These are phyloP conservation scores for Entomortierella lignicola DNA, from an alignment of 192 early-diverging fungal genomes.

Conservation along the genomic window DNA sequence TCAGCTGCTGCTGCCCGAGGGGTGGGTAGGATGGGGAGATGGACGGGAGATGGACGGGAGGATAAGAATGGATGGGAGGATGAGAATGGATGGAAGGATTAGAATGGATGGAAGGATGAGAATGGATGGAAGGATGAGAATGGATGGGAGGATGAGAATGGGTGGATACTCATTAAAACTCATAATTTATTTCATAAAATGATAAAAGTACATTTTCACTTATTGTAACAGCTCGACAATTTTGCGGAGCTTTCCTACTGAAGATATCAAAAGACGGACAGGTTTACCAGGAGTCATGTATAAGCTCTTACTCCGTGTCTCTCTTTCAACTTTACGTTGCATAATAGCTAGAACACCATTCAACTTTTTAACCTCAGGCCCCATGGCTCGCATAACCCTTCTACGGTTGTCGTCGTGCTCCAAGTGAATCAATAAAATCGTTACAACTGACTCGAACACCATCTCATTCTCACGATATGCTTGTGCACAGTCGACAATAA, in stretches of 20 bases:
- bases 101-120: too few species aligned
- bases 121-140: too few species aligned
- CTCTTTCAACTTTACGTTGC: conserved; percentile 45
- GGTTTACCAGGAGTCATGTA: conserved; percentile 2
- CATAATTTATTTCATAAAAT: not conserved
- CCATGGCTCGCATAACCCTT: conserved; percentile 19
- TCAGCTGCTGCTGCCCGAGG: too few species aligned
- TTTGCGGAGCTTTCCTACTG: conserved; percentile 27
- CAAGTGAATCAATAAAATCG: conserved; percentile 45
- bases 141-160: too few species aligned
- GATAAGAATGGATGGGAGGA: too few species aligned
- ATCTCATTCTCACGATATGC: conserved; percentile 55
- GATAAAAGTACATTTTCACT: not conserved
- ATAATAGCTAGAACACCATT: conserved; percentile 35
- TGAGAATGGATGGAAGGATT: too few species aligned
- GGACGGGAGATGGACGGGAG: too few species aligned
- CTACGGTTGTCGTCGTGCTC: conserved; percentile 25
- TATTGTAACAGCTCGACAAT: conserved; percentile 36
- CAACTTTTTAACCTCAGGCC: conserved; percentile 39
- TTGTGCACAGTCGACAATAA: conserved; percentile 51
- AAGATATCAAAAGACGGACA: conserved; percentile 4
- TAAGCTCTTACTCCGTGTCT: conserved; percentile 18
- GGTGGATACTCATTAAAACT: not conserved
- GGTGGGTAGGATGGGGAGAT: too few species aligned
- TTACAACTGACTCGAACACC: conserved; percentile 48